Evolutionary conservation across 2,329 filamentous ascomycete genomes (phyloP), one percentile per base, ranked within the genome.

Genomic region (Ophiostoma angusticollis): DNA sequence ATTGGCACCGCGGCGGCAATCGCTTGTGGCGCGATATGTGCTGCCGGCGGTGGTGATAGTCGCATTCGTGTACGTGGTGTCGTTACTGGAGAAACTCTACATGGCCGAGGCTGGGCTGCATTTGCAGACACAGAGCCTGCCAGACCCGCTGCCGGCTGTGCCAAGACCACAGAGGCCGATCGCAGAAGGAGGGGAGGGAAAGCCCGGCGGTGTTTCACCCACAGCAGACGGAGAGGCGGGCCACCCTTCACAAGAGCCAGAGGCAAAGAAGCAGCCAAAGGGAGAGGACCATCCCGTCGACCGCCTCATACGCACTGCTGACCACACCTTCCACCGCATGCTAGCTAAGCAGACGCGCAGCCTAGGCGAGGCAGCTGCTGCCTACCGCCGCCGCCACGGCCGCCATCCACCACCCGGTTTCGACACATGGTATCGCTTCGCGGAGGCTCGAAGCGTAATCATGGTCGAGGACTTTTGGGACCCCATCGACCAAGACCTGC

Each of bases 321-420:
- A 64, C 35, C 49, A 54, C 24, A 53, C 54, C 13, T 68, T 70
- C 45, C 56, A 61, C 12, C 47, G 51, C 8, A 47, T 64, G 19
- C 54, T 73, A 14, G 49, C 58, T 12, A 58, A 60, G 24, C 61
- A 65, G 43, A 72, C 70, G 24, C 56, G 55, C 41, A 63, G 63
- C 13, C 56, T 80, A 36, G 54, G 58, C 9, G 61, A 67, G 12
- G 69, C 72, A 5, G 71, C 75, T 0, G 58, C 60, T 4, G 66
- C 63, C 17, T 80, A 80, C 50, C 65, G 74, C 41, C 52, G 58
- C 19, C 63, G 65, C 34, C 64, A 74, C 44, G 72, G 72, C 17
- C 63, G 74, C 18, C 71, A 78, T 48, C 75, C 74, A 2, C 75
- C 75, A 4, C 75, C 74, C 0, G 71, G 70, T n/a, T 80, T 80